phyloP scores from a whole-genome alignment of 768 basidiomycete genomes.

The Hysterangium stoloniferum region DNA sequence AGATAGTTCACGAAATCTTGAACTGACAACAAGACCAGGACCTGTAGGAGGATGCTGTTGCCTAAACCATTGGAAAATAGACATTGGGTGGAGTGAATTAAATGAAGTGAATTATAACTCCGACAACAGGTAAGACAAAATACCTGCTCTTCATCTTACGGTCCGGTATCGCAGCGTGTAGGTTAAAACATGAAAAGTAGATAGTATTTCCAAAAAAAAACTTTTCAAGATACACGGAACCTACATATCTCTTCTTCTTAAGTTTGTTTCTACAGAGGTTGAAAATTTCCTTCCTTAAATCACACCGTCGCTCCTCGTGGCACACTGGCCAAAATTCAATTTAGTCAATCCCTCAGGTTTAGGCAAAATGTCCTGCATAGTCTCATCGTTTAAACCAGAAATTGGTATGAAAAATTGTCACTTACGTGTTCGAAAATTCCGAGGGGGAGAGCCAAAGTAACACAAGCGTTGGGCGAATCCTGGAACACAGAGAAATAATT shows the following conservation, averaged over 20 bases:
- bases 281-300: too few species aligned
- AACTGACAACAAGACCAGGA: not conserved
- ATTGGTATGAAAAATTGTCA: not conserved
- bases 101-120: too few species aligned
- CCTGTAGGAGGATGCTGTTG: not conserved
- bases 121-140: too few species aligned
- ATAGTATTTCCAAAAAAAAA: too few species aligned
- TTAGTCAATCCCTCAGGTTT: constrained; percentile 54
- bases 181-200: too few species aligned
- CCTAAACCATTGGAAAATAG: too few species aligned
- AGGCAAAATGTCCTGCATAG: constrained; percentile 55
- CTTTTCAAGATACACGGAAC: too few species aligned
- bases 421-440: constrained; percentile 69
- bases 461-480: constrained; percentile 76
- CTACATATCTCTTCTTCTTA: too few species aligned
- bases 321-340: constrained; percentile 55
- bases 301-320: constrained; percentile 56
- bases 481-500: constrained; percentile 17
- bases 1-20: not conserved
- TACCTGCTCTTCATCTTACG: too few species aligned
- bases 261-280: too few species aligned
- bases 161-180: too few species aligned
- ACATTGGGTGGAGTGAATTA: too few species aligned
- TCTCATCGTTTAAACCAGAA: not conserved
- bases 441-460: constrained; percentile 65